Base-by-base conservation (phyloP, 306 rosid species). In the Prunus armeniaca region DNA sequence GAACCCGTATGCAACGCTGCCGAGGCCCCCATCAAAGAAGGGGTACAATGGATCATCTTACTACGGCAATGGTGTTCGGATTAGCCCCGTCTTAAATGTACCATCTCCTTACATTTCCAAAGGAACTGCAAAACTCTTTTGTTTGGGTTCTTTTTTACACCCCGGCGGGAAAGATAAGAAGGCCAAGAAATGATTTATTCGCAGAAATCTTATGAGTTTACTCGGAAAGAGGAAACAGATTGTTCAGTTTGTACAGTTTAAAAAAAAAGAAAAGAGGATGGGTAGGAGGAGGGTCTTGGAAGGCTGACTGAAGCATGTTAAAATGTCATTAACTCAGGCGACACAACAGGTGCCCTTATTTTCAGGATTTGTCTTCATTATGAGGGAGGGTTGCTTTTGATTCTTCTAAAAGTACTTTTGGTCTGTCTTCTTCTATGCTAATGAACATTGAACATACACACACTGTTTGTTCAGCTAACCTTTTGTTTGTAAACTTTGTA, bases 31-130 rank as follows among this genome's bases (percentile, higher is more conserved):
- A 28, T 72, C 89, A 81, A 87, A 78, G 86, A 92, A 88, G 88
- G 82, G 79, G 38, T 80, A 76, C 68, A 91, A 90, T 79, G 91
- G 90, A 68, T 71, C 86, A 25, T 43, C 76, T 4, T 56, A 57
- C 78, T 78, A 85, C 65, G 91, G 87, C 30, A 84, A 82, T 76
- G 87, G 90, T 15, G 75, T 83, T 71, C 24, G 89, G 80, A 78
- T 95, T 77, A 84, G 84, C 70, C 96, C 97, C 41, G 88, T 96
- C 6, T 65, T 96, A 24, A 91, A 96, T 51, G 86, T 92, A 24
- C 98, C 96, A 69, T 89, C 92, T 80, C 96, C 96, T 72, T 88
- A 78, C 81, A 89, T 92, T 80, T 74, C 95, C 38, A 95, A 85
- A 82, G 94, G 89, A 30, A 76, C 89, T 76, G 76, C 89, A n/a